These are phyloP conservation scores for Paragyromitra xinjiangensis DNA, from an alignment of 495 filamentous ascomycete genomes.

Conservation along the genomic window DNA sequence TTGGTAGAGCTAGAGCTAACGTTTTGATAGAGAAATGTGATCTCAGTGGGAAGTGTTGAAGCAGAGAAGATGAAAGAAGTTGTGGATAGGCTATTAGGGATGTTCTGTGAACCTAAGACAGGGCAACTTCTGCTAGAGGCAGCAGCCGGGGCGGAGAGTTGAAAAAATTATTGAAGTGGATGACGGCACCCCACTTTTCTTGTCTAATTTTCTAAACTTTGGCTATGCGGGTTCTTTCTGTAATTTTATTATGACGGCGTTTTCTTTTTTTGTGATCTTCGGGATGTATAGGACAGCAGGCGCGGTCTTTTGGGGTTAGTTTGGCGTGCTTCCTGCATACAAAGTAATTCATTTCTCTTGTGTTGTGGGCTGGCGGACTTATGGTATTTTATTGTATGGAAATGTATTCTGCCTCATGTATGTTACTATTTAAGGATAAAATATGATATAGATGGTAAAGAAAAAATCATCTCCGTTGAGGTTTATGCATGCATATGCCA, in stretches of 20 bases:
- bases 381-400: conserved; percentile 1
- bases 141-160: neutral
- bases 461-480: neutral
- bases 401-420: neutral
- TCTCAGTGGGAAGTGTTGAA: conserved; percentile 23
- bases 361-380: neutral
- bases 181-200: neutral
- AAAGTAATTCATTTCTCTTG: neutral
- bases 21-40: conserved; percentile 47
- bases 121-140: conserved; percentile 29
- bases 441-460: neutral
- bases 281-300: neutral
- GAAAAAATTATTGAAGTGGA: neutral
- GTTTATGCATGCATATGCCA: neutral
- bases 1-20: conserved; percentile 11
- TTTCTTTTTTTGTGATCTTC: neutral
- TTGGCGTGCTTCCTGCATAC: neutral
- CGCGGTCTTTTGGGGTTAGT: conserved; percentile 10
- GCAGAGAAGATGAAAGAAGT: conserved; percentile 43
- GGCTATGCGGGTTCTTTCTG: neutral
- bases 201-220: neutral
- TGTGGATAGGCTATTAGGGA: conserved; percentile 44
- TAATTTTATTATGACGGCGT: neutral
- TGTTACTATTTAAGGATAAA: neutral
- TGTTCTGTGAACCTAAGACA: conserved; percentile 48